Conservation (phyloP, 2,329 filamentous ascomycete species). For the Pseudofabraea citricarpa region DNA sequence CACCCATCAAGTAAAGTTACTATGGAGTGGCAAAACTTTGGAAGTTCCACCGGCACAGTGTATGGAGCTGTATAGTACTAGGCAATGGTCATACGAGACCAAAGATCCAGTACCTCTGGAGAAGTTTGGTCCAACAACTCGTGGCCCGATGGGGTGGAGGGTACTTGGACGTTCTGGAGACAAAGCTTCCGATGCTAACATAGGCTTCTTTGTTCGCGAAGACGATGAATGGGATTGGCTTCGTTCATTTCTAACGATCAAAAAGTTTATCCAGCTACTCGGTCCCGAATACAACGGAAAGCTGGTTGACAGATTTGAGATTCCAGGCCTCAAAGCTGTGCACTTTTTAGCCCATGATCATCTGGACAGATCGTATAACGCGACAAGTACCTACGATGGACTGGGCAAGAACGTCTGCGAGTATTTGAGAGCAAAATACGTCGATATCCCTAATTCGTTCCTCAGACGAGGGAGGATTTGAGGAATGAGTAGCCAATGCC, state of each 20-base stretch:
- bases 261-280: conserved; percentile 22
- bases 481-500: no score
- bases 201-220: conserved; percentile 35
- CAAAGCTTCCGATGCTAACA: conserved; percentile 32
- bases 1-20: conserved; percentile 16
- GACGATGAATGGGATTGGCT: conserved; percentile 35
- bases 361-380: conserved; percentile 18
- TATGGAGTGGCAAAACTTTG: conserved; percentile 22
- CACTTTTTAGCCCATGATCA: conserved; percentile 25
- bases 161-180: conserved; percentile 32
- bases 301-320: conserved; percentile 22
- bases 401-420: conserved; percentile 16
- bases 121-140: conserved; percentile 21
- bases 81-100: conserved; percentile 17
- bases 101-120: conserved; percentile 12
- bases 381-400: conserved; percentile 17
- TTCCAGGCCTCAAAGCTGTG: conserved; percentile 15
- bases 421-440: conserved; percentile 14
- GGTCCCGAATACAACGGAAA: conserved; percentile 22
- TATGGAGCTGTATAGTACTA: conserved; percentile 6
- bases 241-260: conserved; percentile 19
- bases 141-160: conserved; percentile 25
- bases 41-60: conserved; percentile 10
- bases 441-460: conserved; percentile 15
- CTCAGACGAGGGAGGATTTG: conserved; percentile 13